Conservation (phyloP, 2,329 filamentous ascomycete species). For the Arthrobotrys megalospora region DNA sequence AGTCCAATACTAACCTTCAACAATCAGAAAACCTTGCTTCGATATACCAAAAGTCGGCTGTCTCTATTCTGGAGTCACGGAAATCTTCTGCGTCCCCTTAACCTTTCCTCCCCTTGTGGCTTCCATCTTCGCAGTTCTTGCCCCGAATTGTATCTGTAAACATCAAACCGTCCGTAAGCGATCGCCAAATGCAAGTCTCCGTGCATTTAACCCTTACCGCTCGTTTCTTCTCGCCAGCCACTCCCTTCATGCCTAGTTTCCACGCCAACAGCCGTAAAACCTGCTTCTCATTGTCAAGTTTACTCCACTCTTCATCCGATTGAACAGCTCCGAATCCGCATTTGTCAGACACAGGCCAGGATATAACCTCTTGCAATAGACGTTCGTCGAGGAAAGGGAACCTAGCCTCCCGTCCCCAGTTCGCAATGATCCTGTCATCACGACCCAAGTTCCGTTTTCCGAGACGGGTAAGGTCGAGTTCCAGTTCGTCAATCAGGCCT, state of each 20-base stretch:
- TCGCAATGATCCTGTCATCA: slow-evolving; percentile 89
- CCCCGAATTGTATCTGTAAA: slow-evolving; percentile 77
- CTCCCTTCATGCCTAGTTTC: slow-evolving; percentile 78
- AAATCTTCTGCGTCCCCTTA: slow-evolving; percentile 62
- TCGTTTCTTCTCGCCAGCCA: slow-evolving; percentile 90
- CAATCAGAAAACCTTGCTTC: slow-evolving; percentile 3
- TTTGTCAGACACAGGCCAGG: slow-evolving; percentile 83
- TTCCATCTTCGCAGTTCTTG: slow-evolving; percentile 87
- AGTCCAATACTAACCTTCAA: slow-evolving; percentile 33
- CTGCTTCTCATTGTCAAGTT: slow-evolving; percentile 75
- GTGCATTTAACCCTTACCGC: slow-evolving; percentile 72
- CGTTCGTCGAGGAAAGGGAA: slow-evolving; percentile 93
- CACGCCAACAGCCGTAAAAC: slow-evolving; percentile 83
- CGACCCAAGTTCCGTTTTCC: slow-evolving; percentile 95
- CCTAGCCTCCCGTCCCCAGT: slow-evolving; percentile 89
- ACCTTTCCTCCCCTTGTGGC: slow-evolving; percentile 64
- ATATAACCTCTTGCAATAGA: slow-evolving; percentile 85
- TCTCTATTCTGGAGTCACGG: slow-evolving; percentile 14
- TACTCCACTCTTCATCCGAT: slow-evolving; percentile 63
- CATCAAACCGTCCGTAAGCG: slow-evolving; percentile 60
- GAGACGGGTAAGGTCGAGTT: slow-evolving; percentile 85
- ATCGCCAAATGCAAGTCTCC: slow-evolving; percentile 18
- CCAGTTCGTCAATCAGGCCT: slow-evolving; percentile 84
- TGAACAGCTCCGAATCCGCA: slow-evolving; percentile 80
- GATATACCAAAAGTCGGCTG: slow-evolving; percentile 13